Evolutionary conservation across 805 yeast genomes (phyloP), one percentile per base, ranked within the genome.

Genomic region (Candida morakotiae): DNA sequence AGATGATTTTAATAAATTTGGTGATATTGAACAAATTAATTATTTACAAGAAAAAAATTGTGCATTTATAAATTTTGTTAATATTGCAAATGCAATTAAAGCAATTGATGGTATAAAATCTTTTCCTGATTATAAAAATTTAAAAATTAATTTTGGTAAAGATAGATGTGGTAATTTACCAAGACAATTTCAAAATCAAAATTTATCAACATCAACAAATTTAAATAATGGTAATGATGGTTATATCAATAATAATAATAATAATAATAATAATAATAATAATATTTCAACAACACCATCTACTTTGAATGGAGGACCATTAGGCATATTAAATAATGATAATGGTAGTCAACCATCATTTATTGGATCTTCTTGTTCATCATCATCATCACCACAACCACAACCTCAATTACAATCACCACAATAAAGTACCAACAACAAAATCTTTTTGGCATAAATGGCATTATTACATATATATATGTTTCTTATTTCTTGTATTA

Each of bases 131-230:
- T 64, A 79, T 42, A 71, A 74, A 47, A 72, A 73, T 41, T 71
- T 88, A 51, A 87, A 87, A 59, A 83, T 91, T 48, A 87, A 88
- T 56, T 89, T 85, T 56, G 97, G 97, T 35, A 88, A 88, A 55
- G 96, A 87, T 57, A 75, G 98, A 53, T 91, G 98, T 61, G 98
- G 97, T 21, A 87, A 89, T 55, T 79, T 87, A 42, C 96, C 97
- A 34, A 74, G 95, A 53, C 91, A 82, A 56, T 79, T 78, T 42
- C 72, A 67, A 46, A 62, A 57, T 46, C 62, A 55, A 38, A 34
- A 48, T 28, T 30, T 25, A 15, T 37, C 21, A 9, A 10, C 10
- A 9, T 4, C 4, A 7, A 28, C 14, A 28, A 28, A 9, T 17
- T 8, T 4, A 8, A 21, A 26, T 17, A 13, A 28, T 8, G 39